phyloP scores from a whole-genome alignment of 306 rosid genomes.

The Mucuna pruriens region DNA sequence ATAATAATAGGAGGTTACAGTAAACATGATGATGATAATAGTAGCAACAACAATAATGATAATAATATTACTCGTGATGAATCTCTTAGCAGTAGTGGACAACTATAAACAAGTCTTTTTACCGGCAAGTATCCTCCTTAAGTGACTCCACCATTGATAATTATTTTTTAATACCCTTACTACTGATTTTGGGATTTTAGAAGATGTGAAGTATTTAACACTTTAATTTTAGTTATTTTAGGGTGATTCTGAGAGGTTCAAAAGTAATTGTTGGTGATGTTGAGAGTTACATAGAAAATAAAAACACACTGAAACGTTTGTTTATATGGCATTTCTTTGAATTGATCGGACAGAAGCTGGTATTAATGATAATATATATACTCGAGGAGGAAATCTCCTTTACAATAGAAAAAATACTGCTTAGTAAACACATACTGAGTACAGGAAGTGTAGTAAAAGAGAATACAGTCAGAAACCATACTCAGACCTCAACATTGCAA shows the following conservation, averaged over 20 bases:
- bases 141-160: not conserved
- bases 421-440: not conserved
- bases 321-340: not conserved
- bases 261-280: not conserved
- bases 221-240: not conserved
- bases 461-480: not conserved
- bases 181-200: not conserved
- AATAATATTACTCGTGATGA: no score
- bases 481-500: not conserved
- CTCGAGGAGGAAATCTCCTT: not conserved
- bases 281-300: not conserved
- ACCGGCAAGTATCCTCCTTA: not conserved
- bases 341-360: no score
- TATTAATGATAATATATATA: not conserved
- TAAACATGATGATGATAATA: no score
- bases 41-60: no score
- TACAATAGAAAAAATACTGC: not conserved
- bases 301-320: not conserved
- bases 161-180: not conserved
- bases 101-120: not conserved
- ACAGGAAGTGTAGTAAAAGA: not conserved
- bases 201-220: not conserved
- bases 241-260: not conserved
- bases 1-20: no score
- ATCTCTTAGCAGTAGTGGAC: no score